Evolutionary conservation across 2,329 filamentous ascomycete species (phyloP), one percentile per base, ranked within the genome.

Genomic region (Pezicula rhizophila): DNA sequence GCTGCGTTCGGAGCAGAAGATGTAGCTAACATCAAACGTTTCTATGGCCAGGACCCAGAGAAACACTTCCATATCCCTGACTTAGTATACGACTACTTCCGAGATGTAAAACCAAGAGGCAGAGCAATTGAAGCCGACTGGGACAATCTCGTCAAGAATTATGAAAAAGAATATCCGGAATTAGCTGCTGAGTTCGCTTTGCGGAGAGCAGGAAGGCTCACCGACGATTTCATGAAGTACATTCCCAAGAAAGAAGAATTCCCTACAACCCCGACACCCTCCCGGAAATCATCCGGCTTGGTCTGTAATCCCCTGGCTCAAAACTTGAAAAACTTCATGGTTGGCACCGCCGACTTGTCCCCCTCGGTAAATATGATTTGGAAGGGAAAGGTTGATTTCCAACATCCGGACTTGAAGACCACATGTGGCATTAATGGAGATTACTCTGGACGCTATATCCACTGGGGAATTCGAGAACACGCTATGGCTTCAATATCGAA

Each of bases 391-490:
- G 65, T 73, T 10, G 73, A 75, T 56, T 77, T 77, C 60, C 74
- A 77, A 33, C 59, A 68, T 45, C 69, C 68, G 10, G 63, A 64
- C 25, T 57, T 70, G 14, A 62, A 55, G 45, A 70, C 69, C 0
- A 53, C 62, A 2, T 75, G 72, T 51, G 75, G 76, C 6, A 72
- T 77, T 56, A 77, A 76, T 52, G 81, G 80, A 38, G 66, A 75
- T 62, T 76, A 75, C 53, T 57, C 67, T 1, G 78, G 78, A 2
- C 71, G 78, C 1, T 81, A 79, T 55, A 75, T 82, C 53, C 79
- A 79, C 61, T 82, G 72, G 60, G 79, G 79, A 35, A 74, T 83
- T 47, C 74, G 79, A 5, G 79, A 82, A 55, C 79, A 82, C 58
- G 79, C 78, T 47, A 84, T 84, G 80, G 71, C 71, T 2, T 65